A percentile compares a stretch with the other conserved stretches of the same genome.
Conservation (phyloP, 352 stramenopile species). For the Phytopythium cucurbitacearum region DNA sequence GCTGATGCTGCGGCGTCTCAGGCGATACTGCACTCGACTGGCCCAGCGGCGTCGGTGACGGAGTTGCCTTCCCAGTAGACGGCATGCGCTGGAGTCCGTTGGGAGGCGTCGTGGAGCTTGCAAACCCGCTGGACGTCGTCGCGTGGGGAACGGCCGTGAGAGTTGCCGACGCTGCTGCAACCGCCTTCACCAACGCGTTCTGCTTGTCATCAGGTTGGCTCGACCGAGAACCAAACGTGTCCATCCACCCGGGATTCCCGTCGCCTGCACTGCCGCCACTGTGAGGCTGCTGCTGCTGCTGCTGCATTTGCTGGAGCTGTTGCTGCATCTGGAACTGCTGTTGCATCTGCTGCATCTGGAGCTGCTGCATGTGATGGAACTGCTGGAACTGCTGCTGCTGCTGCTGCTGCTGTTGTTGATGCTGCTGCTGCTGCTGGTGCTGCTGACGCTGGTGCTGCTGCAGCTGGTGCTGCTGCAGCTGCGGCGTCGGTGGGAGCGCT, state of each 20-base stretch:
- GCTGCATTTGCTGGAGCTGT: conserved; percentile 13
- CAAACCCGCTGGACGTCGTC: conserved; percentile 2
- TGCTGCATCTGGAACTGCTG: conserved; percentile 13
- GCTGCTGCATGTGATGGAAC: conserved; percentile 15
- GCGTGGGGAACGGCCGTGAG: conserved; percentile 29
- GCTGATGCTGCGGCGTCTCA: neutral
- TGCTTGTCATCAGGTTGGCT: conserved; percentile 16
- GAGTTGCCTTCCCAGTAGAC: conserved; percentile 7
- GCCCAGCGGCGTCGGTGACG: conserved; percentile 7
- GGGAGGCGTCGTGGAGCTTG: neutral
- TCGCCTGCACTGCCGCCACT: conserved; percentile 8
- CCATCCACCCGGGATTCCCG: conserved; percentile 20
- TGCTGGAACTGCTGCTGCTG: conserved; percentile 23
- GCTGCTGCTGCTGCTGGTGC: conserved; percentile 10
- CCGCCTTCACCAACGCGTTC: conserved; percentile 23
- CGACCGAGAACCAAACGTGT: conserved; percentile 11
- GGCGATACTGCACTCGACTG: neutral
- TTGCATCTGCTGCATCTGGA: conserved; percentile 13
- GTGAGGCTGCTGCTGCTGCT: conserved; percentile 36
- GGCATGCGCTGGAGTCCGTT: neutral
- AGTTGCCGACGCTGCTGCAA: conserved; percentile 28
- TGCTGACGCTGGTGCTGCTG: conserved; percentile 18
- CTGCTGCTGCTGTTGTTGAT: conserved; percentile 10
- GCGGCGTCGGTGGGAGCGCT: neutral
- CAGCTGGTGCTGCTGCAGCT: conserved; percentile 12